Conservation (phyloP, 352 stramenopile species). For the Phytophthora sp. region DNA sequence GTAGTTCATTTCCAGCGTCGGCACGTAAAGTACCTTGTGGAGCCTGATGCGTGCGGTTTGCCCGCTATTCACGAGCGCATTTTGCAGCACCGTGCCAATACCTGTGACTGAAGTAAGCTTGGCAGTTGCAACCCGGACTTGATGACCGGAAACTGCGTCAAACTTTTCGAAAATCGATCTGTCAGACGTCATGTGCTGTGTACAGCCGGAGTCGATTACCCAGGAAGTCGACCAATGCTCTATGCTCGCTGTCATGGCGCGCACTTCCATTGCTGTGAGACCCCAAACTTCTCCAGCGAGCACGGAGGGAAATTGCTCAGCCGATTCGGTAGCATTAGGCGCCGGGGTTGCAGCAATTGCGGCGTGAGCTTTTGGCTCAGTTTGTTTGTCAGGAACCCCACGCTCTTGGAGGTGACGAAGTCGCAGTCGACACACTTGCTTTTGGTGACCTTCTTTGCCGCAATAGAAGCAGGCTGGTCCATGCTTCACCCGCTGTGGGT, state of each 20-base stretch:
- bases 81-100: neutral
- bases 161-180: neutral
- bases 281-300: neutral
- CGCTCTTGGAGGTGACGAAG: no score
- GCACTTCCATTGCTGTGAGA: neutral
- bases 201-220: neutral
- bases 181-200: neutral
- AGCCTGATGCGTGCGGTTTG: neutral
- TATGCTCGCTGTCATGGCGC: neutral
- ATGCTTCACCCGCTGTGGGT: neutral
- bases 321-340: neutral
- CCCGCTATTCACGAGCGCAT: neutral
- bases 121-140: neutral
- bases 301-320: neutral
- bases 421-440: no score
- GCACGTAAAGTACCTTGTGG: neutral
- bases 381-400: no score
- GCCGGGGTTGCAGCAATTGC: neutral
- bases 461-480: no score
- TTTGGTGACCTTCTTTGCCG: no score
- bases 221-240: neutral
- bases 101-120: neutral
- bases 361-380: neutral
- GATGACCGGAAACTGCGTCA: neutral
- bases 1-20: neutral